These are phyloP conservation scores for Orbilia blumenaviensis DNA, from an alignment of 2,329 filamentous ascomycete genomes.

Conservation along the genomic window DNA sequence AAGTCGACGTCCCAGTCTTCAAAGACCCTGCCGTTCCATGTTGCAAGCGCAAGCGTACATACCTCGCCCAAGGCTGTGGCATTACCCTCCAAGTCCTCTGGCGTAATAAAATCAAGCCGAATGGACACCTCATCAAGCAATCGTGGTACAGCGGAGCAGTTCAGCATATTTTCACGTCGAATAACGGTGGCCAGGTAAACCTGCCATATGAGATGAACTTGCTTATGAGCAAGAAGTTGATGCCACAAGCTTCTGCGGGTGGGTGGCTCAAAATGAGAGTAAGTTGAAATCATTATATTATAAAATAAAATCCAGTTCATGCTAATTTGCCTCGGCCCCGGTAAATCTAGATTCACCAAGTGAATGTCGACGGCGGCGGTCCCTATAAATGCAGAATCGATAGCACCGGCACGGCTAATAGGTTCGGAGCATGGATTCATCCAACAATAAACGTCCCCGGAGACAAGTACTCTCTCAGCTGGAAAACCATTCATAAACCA, in stretches of 20 bases:
- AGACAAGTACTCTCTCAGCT: not conserved
- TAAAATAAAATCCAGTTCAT: too few species aligned
- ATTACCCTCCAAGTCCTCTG: not conserved
- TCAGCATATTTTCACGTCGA: not conserved
- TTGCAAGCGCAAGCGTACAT: not conserved
- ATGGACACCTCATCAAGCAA: not conserved
- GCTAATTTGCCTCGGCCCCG: too few species aligned
- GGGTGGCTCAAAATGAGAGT: not conserved
- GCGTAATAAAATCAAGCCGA: not conserved
- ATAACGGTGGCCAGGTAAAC: not conserved
- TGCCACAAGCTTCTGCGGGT: not conserved
- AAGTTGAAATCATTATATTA: too few species aligned
- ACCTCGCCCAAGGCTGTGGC: slow-evolving; percentile 1
- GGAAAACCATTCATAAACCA: not conserved
- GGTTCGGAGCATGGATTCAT: not conserved
- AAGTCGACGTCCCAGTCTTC: slow-evolving; percentile 3
- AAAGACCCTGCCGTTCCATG: slow-evolving; percentile 7
- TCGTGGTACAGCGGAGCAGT: not conserved
- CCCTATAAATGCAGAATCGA: not conserved
- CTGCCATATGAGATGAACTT: not conserved
- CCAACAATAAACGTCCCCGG: not conserved
- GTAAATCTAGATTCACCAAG: not conserved
- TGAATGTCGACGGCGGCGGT: not conserved
- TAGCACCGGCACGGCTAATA: not conserved
- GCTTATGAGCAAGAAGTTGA: not conserved